These are phyloP conservation scores for Lactarius sp. DNA, from an alignment of 768 basidiomycete species.

Conservation along the genomic window DNA sequence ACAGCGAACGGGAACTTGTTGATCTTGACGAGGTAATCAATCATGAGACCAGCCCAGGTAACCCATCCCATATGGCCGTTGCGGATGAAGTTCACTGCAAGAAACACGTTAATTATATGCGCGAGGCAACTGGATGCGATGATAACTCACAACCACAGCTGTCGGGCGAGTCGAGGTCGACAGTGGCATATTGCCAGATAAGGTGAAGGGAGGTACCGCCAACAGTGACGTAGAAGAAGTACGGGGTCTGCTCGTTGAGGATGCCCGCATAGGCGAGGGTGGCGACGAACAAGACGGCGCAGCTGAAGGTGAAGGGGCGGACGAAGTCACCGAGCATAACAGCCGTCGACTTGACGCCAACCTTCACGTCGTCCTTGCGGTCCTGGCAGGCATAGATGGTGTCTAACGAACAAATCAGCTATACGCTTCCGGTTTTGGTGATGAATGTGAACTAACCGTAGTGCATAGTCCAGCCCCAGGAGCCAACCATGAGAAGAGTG, in stretches of 20 bases:
- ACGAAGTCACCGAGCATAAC: slow-evolving; percentile 65
- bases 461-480: slow-evolving; percentile 39
- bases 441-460: slow-evolving; percentile 32
- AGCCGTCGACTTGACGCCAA: slow-evolving; percentile 70
- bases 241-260: slow-evolving; percentile 31
- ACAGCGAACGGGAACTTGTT: slow-evolving; percentile 11
- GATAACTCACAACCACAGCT: slow-evolving; percentile 25
- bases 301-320: slow-evolving; percentile 49
- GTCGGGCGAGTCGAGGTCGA: slow-evolving; percentile 26
- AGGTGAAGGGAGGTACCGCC: slow-evolving; percentile 27
- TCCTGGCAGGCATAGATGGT: slow-evolving; percentile 80
- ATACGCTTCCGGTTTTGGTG: not conserved
- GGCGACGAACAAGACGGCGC: slow-evolving; percentile 49
- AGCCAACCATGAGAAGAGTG: slow-evolving; percentile 24
- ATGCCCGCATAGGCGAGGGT: slow-evolving; percentile 52
- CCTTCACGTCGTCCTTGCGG: slow-evolving; percentile 64
- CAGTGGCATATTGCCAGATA: slow-evolving; percentile 28
- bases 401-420: slow-evolving; percentile 31
- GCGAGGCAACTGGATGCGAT: not conserved
- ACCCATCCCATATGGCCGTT: slow-evolving; percentile 26
- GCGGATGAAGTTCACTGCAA: slow-evolving; percentile 22
- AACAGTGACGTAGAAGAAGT: slow-evolving; percentile 26
- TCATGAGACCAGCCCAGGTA: slow-evolving; percentile 27
- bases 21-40: slow-evolving; percentile 26
- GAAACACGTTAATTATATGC: not conserved